phyloP scores from a whole-genome alignment of 73 alveolate species.

The Tetrahymena malaccensis region DNA sequence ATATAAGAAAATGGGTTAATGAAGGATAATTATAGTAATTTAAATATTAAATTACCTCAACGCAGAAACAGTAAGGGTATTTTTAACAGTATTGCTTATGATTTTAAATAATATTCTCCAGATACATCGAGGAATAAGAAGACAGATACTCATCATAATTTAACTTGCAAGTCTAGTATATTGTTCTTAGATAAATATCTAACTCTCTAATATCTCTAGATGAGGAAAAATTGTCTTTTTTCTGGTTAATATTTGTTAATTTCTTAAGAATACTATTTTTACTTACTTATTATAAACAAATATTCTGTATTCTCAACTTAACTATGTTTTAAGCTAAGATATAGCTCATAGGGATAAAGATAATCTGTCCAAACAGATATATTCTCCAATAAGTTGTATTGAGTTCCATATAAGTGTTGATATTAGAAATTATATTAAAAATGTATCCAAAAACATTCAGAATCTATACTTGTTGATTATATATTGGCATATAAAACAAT shows the following conservation, averaged over 20 bases:
- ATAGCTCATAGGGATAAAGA: not conserved
- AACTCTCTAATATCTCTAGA: not conserved
- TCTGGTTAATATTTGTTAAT: not conserved
- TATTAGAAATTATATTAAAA: not conserved
- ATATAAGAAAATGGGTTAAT: too few species aligned
- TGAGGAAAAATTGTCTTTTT: not conserved
- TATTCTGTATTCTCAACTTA: not conserved
- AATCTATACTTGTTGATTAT: not conserved
- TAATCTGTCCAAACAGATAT: not conserved
- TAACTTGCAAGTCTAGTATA: not conserved
- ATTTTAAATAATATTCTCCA: not conserved
- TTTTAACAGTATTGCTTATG: not conserved
- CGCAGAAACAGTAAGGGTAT: not conserved
- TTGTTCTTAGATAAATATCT: not conserved
- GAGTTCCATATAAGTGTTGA: not conserved
- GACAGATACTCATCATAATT: not conserved
- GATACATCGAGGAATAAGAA: not conserved
- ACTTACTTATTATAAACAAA: not conserved
- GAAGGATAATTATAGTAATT: too few species aligned
- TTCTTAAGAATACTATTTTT: not conserved
- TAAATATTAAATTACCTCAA: not conserved
- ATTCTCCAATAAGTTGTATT: not conserved
- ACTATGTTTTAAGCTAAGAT: not conserved
- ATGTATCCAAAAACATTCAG: not conserved
- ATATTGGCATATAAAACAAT: not conserved